Evolutionary conservation across 768 basidiomycete species (phyloP), one percentile per base, ranked within the genome.

Genomic region (Collybia nuda): DNA sequence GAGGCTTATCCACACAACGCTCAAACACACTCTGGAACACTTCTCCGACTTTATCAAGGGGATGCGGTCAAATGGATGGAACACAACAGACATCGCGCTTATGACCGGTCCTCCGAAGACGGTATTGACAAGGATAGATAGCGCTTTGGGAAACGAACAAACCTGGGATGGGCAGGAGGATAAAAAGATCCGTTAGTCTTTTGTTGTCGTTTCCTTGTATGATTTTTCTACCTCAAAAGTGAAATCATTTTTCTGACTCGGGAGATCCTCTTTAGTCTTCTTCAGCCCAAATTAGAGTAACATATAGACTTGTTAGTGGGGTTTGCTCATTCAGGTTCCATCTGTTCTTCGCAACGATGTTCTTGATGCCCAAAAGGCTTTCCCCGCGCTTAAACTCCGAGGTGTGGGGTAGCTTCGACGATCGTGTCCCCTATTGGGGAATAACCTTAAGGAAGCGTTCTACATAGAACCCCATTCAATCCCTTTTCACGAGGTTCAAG

Each of bases 31-130:
- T 15, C 44, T 49, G 14, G 48, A 53, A 29, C 47, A 57, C 12
- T 64, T 68, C 45, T 24, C 59, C 21, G 40, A 40, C 2, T 74
- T 72, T 48, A 21, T 67, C 6, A 40, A 57, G 15, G 45, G 52
- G 15, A 40, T 72, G 56, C 53, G 53, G n/a, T 32, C 45, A 35
- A 65, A 56, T 9, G 74, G 74, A 14, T 79, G 78, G 77, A 68
- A 72, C 52, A 67, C 62, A 23, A 58, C 56, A 11, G 77, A 71
- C 8, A 55, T 53, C 18, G 57, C 62, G 17, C 52, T 73, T 17
- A 52, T 69, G 58, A 57, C 64, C 23, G 69, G 69, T 6, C 52
- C 62, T 12, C 68, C 71, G 9, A 63, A 56, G 48, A 60, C 61
- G 19, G 60, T 71, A 42, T 46, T 72, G 29, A 58, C 57, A 24